Evolutionary conservation across 2,329 filamentous ascomycete genomes (phyloP).

Genomic region (Pseudopithomyces maydicus): DNA sequence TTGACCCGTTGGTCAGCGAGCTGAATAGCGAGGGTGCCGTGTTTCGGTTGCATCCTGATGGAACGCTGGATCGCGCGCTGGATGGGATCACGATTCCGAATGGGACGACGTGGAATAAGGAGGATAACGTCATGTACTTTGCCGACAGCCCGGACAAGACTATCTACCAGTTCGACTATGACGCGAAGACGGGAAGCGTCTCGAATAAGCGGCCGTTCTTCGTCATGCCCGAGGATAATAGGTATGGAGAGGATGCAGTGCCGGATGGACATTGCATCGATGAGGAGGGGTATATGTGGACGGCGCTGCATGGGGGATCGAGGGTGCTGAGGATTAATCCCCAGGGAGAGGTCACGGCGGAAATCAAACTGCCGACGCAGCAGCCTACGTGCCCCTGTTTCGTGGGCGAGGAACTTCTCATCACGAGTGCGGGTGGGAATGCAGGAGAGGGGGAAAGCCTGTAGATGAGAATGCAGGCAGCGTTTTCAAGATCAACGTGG

Average conservation of each 20-base stretch:
- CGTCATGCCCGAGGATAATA: slow-evolving; percentile 63
- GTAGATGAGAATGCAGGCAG: slow-evolving; percentile 70
- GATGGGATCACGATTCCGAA: slow-evolving; percentile 78
- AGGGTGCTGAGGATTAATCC: slow-evolving; percentile 76
- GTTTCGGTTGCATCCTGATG: slow-evolving; percentile 70
- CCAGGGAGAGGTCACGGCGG: slow-evolving; percentile 71
- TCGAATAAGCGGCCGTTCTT: slow-evolving; percentile 76
- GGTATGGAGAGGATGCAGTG: slow-evolving; percentile 52
- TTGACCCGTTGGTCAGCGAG: slow-evolving; percentile 70
- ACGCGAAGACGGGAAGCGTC: slow-evolving; percentile 65
- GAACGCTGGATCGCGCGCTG: slow-evolving; percentile 64
- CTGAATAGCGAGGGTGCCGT: slow-evolving; percentile 63
- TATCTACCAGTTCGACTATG: slow-evolving; percentile 78
- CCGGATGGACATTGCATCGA: slow-evolving; percentile 89
- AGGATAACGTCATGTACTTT: slow-evolving; percentile 77
- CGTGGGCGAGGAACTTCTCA: slow-evolving; percentile 73
- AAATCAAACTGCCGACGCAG: slow-evolving; percentile 75
- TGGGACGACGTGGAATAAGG: slow-evolving; percentile 78
- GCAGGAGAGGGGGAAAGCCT: slow-evolving; percentile 61
- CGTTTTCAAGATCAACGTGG: slow-evolving; percentile 78
- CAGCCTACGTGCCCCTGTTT: slow-evolving; percentile 84
- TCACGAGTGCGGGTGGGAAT: slow-evolving; percentile 69
- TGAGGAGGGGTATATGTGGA: slow-evolving; percentile 84
- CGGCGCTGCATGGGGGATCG: slow-evolving; percentile 79
- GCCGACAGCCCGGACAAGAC: slow-evolving; percentile 75